These are phyloP conservation scores for Debaryomycetaceae sp. DNA, from an alignment of 1,139 yeast genomes.

Conservation along the genomic window DNA sequence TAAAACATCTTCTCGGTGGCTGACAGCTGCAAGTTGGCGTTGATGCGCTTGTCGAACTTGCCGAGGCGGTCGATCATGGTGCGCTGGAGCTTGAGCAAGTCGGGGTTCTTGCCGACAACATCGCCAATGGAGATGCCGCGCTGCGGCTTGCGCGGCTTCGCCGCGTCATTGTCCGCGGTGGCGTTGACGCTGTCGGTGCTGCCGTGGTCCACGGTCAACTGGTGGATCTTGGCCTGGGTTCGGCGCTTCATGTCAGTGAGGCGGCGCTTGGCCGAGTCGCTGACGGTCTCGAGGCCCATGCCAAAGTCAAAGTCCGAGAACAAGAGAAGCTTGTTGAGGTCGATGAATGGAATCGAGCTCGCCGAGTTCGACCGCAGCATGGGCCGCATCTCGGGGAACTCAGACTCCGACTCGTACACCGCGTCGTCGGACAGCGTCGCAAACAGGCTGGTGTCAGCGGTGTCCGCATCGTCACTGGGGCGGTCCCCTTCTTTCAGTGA, in stretches of 20 bases:
- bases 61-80: slow-evolving; percentile 38
- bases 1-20: slow-evolving; percentile 79
- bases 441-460: too few relatives aligned
- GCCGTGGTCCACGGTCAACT: slow-evolving; percentile 13
- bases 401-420: slow-evolving; percentile 4
- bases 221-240: slow-evolving; percentile 30
- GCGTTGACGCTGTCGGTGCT: not conserved
- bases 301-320: slow-evolving; percentile 45
- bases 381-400: slow-evolving; percentile 2
- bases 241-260: slow-evolving; percentile 33
- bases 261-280: slow-evolving; percentile 31
- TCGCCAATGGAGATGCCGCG: slow-evolving; percentile 3
- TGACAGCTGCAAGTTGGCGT: slow-evolving; percentile 47
- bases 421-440: slow-evolving; percentile 2
- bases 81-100: slow-evolving; percentile 29
- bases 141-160: too few relatives aligned
- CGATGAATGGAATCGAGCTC: slow-evolving; percentile 33
- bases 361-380: slow-evolving; percentile 27
- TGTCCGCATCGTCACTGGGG: too few relatives aligned
- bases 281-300: slow-evolving; percentile 32
- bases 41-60: slow-evolving; percentile 55
- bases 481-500: too few relatives aligned
- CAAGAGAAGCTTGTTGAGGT: slow-evolving; percentile 33
- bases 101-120: slow-evolving; percentile 14
- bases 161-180: too few relatives aligned